phyloP scores from a whole-genome alignment of 192 early-diverging fungal species.

The Hyaloraphidium curvatum region DNA sequence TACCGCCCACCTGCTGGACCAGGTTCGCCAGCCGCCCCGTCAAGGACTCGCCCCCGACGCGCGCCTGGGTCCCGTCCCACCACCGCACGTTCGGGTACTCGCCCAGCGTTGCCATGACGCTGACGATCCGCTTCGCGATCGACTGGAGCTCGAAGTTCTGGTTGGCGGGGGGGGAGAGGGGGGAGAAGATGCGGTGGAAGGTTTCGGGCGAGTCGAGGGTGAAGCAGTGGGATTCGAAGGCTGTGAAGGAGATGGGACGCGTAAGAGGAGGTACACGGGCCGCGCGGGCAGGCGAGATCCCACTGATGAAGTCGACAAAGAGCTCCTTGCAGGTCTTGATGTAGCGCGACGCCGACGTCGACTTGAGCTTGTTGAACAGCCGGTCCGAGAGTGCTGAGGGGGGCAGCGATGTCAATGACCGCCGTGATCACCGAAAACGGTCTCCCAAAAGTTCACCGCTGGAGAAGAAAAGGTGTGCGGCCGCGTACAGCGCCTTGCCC shows the following conservation, averaged over 20 bases:
- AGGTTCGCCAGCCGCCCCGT: constrained; percentile 58
- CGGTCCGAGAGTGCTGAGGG: constrained; percentile 39
- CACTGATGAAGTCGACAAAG: constrained; percentile 67
- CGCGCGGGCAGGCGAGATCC: not conserved
- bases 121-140: constrained; percentile 47
- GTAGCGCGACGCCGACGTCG: constrained; percentile 26
- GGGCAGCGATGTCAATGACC: not conserved
- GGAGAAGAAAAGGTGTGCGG: constrained; percentile 35
- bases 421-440: no score
- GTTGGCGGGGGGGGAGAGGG: constrained; percentile 5
- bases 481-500: constrained; percentile 27
- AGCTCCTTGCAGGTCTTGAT: constrained; percentile 54
- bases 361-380: constrained; percentile 35
- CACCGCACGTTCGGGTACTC: constrained; percentile 89
- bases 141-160: constrained; percentile 23
- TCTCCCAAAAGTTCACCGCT: not conserved
- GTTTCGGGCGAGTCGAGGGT: constrained; percentile 48
- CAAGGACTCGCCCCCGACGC: constrained; percentile 43
- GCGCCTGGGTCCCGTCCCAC: constrained; percentile 53
- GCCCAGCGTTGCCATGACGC: constrained; percentile 68
- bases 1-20: no score
- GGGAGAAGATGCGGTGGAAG: constrained; percentile 43
- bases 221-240: constrained; percentile 42
- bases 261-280: not conserved
- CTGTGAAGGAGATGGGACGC: constrained; percentile 9